Base-by-base conservation (phyloP, 2,329 filamentous ascomycete species). In the Neoarthrinium moseri region DNA sequence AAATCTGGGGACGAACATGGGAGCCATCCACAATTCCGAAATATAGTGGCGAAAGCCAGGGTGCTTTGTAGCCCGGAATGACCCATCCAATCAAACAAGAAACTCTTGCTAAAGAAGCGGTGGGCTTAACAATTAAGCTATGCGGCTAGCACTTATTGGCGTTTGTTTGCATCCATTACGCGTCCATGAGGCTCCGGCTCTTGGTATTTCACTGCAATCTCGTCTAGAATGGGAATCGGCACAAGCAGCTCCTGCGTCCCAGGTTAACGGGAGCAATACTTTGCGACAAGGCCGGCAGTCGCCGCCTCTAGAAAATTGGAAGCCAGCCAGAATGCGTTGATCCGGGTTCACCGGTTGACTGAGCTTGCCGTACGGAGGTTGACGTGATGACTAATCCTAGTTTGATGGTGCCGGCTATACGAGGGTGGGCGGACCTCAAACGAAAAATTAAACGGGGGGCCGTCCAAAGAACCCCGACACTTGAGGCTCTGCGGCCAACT, bases 1-100 rank as follows among this genome's bases (percentile, higher is more conserved):
- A 87, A 87, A 66, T 67, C 72, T 18, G 83, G 83, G 5, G 81
- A 86, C 60, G 83, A 85, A 65, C 78, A 75, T 50, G 84, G 83
- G 20, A 74, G 76, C 30, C 76, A 83, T 51, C 63, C 78, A 55
- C 77, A 85, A 56, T 77, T 80, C 50, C 71, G 73, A 33, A 87
- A 86, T 58, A 73, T 86, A 36, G 78, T 87, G 52, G 69, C 77
- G 48, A 87, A 85, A 64, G 80, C 82, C n/a, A 78, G 77, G 54
- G 83, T 87, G 5, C 64, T 86, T 38, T 86, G 83, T 57, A 68
- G 67, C 40, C 68, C 73, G 7, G 73, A 77, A 56, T 72, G 60
- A 66, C 54, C 42, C 36, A 45, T 40, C 43, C 40, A 43, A 43
- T 43, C 22, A 43, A 17, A 23, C n/a, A 20, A 17, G n/a, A 17